These are phyloP conservation scores for Takashimella koratensis DNA, from an alignment of 1,284 basidiomycete genomes.

Conservation along the genomic window DNA sequence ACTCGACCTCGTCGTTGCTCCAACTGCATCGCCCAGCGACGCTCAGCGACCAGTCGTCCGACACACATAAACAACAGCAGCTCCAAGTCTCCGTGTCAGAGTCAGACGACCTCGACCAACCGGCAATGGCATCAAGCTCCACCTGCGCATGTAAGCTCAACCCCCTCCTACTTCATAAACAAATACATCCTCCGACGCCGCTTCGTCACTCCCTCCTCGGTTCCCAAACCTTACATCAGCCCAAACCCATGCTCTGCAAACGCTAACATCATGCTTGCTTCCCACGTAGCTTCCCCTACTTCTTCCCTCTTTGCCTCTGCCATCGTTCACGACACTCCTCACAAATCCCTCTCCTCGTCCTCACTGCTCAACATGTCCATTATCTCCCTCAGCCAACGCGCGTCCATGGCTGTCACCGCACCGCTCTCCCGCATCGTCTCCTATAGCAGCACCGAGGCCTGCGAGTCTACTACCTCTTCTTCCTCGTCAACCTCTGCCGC, in stretches of 20 bases:
- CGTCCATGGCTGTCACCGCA: not conserved
- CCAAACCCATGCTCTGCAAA: too few species aligned
- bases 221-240: too few species aligned
- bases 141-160: not conserved
- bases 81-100: conserved; percentile 1
- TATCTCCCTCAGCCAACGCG: not conserved
- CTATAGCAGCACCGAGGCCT: not conserved
- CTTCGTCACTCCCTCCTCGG: too few species aligned
- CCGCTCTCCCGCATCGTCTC: not conserved
- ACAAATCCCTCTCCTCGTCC: not conserved
- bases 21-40: conserved; percentile 33
- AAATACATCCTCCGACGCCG: too few species aligned
- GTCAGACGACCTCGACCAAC: not conserved
- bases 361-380: not conserved
- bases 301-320: conserved; percentile 1
- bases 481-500: conserved; percentile 17
- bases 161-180: too few species aligned
- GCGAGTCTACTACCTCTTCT: conserved; percentile 1
- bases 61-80: conserved; percentile 2
- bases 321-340: not conserved
- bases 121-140: not conserved
- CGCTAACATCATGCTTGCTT: too few species aligned
- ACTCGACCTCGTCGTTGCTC: conserved; percentile 35
- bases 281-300: not conserved
- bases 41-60: conserved; percentile 15